Evolutionary conservation across 2,329 filamentous ascomycete genomes (phyloP).

Genomic region (Nemania diffusa): DNA sequence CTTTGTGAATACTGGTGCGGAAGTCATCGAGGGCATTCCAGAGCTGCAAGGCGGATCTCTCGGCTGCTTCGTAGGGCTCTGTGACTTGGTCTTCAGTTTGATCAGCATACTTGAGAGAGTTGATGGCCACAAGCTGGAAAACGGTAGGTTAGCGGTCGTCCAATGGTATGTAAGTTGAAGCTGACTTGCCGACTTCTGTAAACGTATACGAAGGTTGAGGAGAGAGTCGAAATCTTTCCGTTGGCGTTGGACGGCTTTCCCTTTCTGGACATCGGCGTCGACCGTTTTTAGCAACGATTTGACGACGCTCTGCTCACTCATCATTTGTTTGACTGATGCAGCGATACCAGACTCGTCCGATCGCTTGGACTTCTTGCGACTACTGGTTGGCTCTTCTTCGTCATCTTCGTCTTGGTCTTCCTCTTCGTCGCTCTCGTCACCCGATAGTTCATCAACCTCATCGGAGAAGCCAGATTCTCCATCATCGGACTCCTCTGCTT

Average conservation of each 20-base stretch:
- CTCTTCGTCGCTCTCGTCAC: slow-evolving; percentile 30
- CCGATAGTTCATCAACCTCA: slow-evolving; percentile 26
- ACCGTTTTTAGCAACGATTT: slow-evolving; percentile 71
- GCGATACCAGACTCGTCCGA: slow-evolving; percentile 53
- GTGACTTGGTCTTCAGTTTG: slow-evolving; percentile 57
- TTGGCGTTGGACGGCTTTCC: slow-evolving; percentile 85
- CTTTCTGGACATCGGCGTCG: slow-evolving; percentile 84
- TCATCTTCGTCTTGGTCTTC: slow-evolving; percentile 46
- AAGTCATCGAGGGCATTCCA: slow-evolving; percentile 83
- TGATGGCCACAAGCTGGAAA: slow-evolving; percentile 73
- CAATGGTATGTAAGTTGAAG: neutral
- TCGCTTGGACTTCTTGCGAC: slow-evolving; percentile 47
- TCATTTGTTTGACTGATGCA: slow-evolving; percentile 74
- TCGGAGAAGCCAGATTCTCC: slow-evolving; percentile 9
- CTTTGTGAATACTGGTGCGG: slow-evolving; percentile 68
- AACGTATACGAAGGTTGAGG: slow-evolving; percentile 87
- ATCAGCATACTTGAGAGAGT: slow-evolving; percentile 70
- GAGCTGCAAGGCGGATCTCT: slow-evolving; percentile 84
- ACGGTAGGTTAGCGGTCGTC: neutral
- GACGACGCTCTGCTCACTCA: slow-evolving; percentile 73
- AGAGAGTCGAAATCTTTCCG: slow-evolving; percentile 87
- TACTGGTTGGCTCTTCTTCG: slow-evolving; percentile 45
- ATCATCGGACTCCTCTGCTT: slow-evolving; percentile 36
- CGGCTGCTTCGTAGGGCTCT: slow-evolving; percentile 75
- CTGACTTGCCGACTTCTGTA: slow-evolving; percentile 77